Conservation (phyloP, 2,329 filamentous ascomycete genomes). For the Pestalotiopsis sp. region DNA sequence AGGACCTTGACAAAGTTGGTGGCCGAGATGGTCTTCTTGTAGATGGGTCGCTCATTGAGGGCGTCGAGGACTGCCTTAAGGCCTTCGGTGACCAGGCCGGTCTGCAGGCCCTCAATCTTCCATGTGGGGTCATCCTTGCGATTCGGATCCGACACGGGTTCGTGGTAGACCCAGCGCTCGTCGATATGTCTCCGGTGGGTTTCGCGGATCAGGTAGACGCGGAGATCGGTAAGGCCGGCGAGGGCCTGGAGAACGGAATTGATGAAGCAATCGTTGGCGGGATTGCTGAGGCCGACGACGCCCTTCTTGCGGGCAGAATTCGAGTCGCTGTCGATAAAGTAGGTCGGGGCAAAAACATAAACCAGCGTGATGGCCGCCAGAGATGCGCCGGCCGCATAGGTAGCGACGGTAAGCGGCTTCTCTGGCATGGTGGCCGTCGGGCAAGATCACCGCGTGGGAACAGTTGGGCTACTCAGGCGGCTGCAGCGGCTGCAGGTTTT, state of each 20-base stretch:
- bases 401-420: conserved; percentile 79
- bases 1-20: conserved; percentile 81
- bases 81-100: conserved; percentile 80
- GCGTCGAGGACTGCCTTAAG: conserved; percentile 91
- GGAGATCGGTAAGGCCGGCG: conserved; percentile 85
- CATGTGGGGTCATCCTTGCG: conserved; percentile 47
- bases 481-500: neutral
- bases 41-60: conserved; percentile 90
- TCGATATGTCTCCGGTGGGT: conserved; percentile 83
- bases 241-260: conserved; percentile 95
- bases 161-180: conserved; percentile 73
- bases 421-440: conserved; percentile 67
- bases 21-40: conserved; percentile 91
- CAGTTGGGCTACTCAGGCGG: neutral
- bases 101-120: conserved; percentile 72
- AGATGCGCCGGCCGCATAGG: conserved; percentile 93
- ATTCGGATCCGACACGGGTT: conserved; percentile 53
- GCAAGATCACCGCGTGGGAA: neutral
- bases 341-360: conserved; percentile 98
- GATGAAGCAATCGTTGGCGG: conserved; percentile 95
- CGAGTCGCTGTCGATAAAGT: conserved; percentile 85
- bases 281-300: conserved; percentile 85
- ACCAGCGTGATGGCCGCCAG: conserved; percentile 93
- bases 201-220: conserved; percentile 90
- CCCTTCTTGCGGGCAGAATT: conserved; percentile 74